phyloP scores from a whole-genome alignment of 768 basidiomycete species.

The Pisolithus tinctorius region DNA sequence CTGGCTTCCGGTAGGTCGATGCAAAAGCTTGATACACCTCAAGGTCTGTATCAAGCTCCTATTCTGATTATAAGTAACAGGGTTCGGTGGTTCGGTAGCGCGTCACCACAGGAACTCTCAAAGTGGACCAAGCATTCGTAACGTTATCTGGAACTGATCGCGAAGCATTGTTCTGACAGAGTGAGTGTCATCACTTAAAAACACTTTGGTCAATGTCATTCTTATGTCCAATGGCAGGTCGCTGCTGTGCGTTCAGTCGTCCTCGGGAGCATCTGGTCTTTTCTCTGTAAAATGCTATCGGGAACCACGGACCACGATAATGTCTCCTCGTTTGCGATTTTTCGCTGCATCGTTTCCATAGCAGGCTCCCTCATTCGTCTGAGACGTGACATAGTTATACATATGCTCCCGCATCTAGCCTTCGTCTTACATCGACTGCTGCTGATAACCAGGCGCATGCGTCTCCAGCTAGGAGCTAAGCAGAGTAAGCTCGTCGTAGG shows the following conservation, averaged over 20 bases:
- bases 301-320: constrained; percentile 48
- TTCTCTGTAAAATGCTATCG: constrained; percentile 50
- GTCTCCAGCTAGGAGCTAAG: constrained; percentile 65
- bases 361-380: constrained; percentile 64
- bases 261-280: constrained; percentile 51
- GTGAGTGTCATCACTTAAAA: constrained; percentile 34
- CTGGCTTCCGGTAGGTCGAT: constrained; percentile 19
- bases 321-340: constrained; percentile 42
- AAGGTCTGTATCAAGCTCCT: constrained; percentile 35
- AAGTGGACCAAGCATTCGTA: constrained; percentile 47
- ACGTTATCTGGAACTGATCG: constrained; percentile 50
- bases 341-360: constrained; percentile 51
- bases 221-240: constrained; percentile 39
- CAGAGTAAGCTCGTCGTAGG: constrained; percentile 61
- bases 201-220: not conserved
- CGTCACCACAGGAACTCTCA: constrained; percentile 48
- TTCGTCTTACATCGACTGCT: constrained; percentile 58
- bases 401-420: constrained; percentile 68
- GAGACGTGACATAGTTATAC: constrained; percentile 67
- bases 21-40: constrained; percentile 43
- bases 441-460: constrained; percentile 45
- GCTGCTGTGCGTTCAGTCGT: constrained; percentile 54
- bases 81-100: constrained; percentile 5
- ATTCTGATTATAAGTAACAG: too few relatives aligned
- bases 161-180: constrained; percentile 47